Conservation (phyloP, 2,329 filamentous ascomycete genomes). For the Arthrinium puccinioides region DNA sequence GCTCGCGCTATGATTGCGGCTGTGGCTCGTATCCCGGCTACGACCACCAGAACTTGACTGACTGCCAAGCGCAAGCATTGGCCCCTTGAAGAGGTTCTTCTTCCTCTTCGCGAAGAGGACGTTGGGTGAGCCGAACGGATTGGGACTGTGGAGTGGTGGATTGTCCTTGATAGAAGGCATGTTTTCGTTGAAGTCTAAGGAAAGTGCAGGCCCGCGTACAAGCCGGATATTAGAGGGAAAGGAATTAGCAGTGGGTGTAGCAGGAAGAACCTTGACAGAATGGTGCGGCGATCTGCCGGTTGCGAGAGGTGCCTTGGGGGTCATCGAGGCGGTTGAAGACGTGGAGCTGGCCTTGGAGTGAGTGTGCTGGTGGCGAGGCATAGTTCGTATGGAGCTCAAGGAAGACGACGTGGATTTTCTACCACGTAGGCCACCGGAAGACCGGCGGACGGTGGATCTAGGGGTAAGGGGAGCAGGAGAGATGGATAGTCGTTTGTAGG, state of each 20-base stretch:
- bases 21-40: conserved; percentile 28
- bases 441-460: conserved; percentile 74
- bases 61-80: conserved; percentile 51
- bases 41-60: conserved; percentile 25
- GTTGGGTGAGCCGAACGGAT: conserved; percentile 45
- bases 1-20: conserved; percentile 54
- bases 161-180: conserved; percentile 31
- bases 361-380: conserved; percentile 73
- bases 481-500: conserved; percentile 69
- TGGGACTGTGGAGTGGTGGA: conserved; percentile 42
- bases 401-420: conserved; percentile 95
- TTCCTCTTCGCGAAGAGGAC: conserved; percentile 78
- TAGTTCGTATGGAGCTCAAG: conserved; percentile 84
- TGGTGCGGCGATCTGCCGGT: conserved; percentile 72
- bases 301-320: conserved; percentile 57
- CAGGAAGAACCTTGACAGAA: conserved; percentile 91
- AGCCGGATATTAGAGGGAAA: conserved; percentile 86
- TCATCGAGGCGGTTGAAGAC: conserved; percentile 70
- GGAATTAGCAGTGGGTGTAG: conserved; percentile 65
- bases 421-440: conserved; percentile 76
- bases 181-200: conserved; percentile 51
- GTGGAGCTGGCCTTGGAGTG: conserved; percentile 94
- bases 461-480: conserved; percentile 86
- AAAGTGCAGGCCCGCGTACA: conserved; percentile 54
- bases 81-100: conserved; percentile 75